phyloP scores from a whole-genome alignment of 805 yeast genomes.

The Yarrowia sp. region DNA sequence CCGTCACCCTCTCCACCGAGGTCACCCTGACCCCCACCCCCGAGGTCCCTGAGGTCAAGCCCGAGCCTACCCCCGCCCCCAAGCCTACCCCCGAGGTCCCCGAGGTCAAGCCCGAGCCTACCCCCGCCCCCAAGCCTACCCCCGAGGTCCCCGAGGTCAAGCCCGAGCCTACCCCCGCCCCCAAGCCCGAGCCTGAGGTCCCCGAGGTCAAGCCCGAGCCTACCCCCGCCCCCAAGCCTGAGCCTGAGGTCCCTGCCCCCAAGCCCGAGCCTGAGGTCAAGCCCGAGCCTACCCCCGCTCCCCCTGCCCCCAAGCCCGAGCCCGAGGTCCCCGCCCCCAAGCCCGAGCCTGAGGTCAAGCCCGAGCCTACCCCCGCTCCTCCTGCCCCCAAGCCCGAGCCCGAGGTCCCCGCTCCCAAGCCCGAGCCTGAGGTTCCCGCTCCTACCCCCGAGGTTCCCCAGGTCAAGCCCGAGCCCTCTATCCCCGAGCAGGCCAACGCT shows the following conservation, averaged over 20 bases:
- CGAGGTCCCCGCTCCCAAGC: not conserved
- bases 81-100: slow-evolving; percentile 24
- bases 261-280: slow-evolving; percentile 5
- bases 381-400: slow-evolving; percentile 8
- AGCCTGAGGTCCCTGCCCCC: slow-evolving; percentile 2
- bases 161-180: slow-evolving; percentile 27
- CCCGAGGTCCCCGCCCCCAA: not conserved
- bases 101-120: slow-evolving; percentile 21
- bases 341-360: slow-evolving; percentile 19
- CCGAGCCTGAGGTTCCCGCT: slow-evolving; percentile 11
- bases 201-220: slow-evolving; percentile 13
- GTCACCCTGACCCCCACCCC: slow-evolving; percentile 35
- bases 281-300: slow-evolving; percentile 17
- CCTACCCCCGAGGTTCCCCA: slow-evolving; percentile 29
- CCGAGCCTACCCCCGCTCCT: slow-evolving; percentile 7
- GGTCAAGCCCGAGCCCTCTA: slow-evolving; percentile 32
- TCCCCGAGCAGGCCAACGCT: slow-evolving; percentile 34
- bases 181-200: slow-evolving; percentile 31
- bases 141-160: slow-evolving; percentile 16
- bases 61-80: slow-evolving; percentile 19
- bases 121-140: slow-evolving; percentile 20
- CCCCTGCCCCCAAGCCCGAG: slow-evolving; percentile 17
- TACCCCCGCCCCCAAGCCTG: not conserved
- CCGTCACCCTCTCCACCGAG: slow-evolving; percentile 37
- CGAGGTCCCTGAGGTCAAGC: slow-evolving; percentile 9